Conservation (phyloP, 305 asterid species). For the Striga hermonthica region DNA sequence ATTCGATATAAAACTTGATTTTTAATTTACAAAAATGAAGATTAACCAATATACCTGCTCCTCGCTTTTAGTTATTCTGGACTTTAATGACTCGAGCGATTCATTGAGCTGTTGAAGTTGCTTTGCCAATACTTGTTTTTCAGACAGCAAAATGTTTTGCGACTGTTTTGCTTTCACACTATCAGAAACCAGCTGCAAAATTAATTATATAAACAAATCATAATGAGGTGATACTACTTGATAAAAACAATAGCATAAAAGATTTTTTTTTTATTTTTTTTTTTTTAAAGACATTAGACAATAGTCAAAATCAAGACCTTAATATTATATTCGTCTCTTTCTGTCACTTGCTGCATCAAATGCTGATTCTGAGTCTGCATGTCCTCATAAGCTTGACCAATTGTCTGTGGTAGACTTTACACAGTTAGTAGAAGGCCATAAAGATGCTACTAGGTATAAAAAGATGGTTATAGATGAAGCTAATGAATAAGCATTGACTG, state of each 20-base stretch:
- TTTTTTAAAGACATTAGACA: slow-evolving; percentile 8
- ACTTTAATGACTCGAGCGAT: slow-evolving; percentile 61
- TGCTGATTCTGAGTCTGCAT: slow-evolving; percentile 94
- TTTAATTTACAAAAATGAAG: background rate
- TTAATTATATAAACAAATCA: slow-evolving; percentile 20
- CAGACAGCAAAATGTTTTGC: slow-evolving; percentile 60
- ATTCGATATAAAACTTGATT: slow-evolving; percentile 25
- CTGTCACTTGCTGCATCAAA: slow-evolving; percentile 68
- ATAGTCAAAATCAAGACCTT: slow-evolving; percentile 46
- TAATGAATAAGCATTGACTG: slow-evolving; percentile 4
- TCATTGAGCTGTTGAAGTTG: slow-evolving; percentile 64
- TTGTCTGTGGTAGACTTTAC: slow-evolving; percentile 49
- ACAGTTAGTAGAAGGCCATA: slow-evolving; percentile 25
- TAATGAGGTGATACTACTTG: slow-evolving; percentile 19
- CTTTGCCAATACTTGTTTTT: slow-evolving; percentile 57
- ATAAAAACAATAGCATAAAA: slow-evolving; percentile 24
- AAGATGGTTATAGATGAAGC: slow-evolving; percentile 2
- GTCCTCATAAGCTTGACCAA: slow-evolving; percentile 95
- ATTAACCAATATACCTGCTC: slow-evolving; percentile 56
- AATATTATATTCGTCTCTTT: slow-evolving; percentile 79
- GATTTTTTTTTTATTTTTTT: too few relatives aligned
- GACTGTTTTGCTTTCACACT: slow-evolving; percentile 92
- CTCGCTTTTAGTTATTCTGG: slow-evolving; percentile 60
- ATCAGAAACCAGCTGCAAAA: slow-evolving; percentile 84
- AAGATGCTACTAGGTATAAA: slow-evolving; percentile 23